Evolutionary conservation across 2,329 filamentous ascomycete genomes (phyloP).

Genomic region (Ophiostoma sp.): DNA sequence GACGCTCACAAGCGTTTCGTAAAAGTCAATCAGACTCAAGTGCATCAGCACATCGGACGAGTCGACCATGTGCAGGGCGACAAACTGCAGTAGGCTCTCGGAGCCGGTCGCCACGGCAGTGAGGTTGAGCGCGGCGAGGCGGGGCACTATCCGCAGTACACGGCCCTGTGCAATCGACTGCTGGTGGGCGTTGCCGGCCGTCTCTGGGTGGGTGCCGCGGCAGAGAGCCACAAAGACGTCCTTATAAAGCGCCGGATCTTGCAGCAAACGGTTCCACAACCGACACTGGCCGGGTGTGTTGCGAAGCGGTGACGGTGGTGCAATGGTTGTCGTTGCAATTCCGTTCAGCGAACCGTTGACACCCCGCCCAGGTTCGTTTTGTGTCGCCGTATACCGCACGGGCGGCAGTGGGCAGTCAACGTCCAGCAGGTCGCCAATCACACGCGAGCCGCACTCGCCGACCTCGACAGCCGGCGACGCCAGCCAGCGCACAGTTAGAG

Average conservation of each 20-base stretch:
- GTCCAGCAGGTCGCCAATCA: constrained; percentile 56
- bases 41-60: constrained; percentile 52
- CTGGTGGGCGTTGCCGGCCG: constrained; percentile 37
- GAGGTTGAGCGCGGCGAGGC: constrained; percentile 51
- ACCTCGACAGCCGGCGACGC: constrained; percentile 55
- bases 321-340: constrained; percentile 23
- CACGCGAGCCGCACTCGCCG: constrained; percentile 52
- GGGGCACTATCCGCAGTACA: constrained; percentile 53
- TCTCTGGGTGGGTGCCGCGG: constrained; percentile 36
- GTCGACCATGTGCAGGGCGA: constrained; percentile 54
- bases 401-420: constrained; percentile 51
- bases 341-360: constrained; percentile 30
- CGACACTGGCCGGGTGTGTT: constrained; percentile 50
- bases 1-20: constrained; percentile 51
- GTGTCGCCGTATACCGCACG: constrained; percentile 23
- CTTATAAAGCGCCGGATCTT: constrained; percentile 46
- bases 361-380: neutral
- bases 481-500: constrained; percentile 55
- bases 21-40: constrained; percentile 54
- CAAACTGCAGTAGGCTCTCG: constrained; percentile 51
- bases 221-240: constrained; percentile 43
- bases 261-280: constrained; percentile 56
- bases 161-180: constrained; percentile 54
- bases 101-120: constrained; percentile 34
- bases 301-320: constrained; percentile 39